phyloP scores from a whole-genome alignment of 2,329 filamentous ascomycete species.

The Aureobasidium lini region DNA sequence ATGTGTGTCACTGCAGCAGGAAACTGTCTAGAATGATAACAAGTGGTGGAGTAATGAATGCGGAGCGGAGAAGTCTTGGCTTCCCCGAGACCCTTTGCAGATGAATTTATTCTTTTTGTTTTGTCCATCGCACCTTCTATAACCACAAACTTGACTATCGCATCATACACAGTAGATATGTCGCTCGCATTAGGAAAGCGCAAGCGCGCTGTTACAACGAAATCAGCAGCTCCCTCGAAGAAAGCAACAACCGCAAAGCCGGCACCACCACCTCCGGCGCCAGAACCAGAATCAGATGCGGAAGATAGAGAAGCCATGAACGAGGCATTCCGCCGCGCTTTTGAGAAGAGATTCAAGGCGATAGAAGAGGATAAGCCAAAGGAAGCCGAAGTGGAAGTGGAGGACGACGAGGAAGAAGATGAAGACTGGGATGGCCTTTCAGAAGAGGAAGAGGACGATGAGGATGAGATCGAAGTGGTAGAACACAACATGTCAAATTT shows the following conservation, averaged over 20 bases:
- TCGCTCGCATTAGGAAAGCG: constrained; percentile 38
- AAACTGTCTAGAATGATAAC: background rate
- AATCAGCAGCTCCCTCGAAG: constrained; percentile 18
- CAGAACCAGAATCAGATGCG: constrained; percentile 22
- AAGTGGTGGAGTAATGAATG: background rate
- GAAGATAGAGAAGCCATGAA: constrained; percentile 54
- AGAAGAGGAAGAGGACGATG: constrained; percentile 27
- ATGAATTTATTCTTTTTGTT: background rate
- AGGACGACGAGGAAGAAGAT: constrained; percentile 22
- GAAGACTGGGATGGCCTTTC: constrained; percentile 14
- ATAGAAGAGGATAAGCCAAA: constrained; percentile 35
- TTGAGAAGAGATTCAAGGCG: constrained; percentile 81
- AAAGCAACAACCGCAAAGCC: constrained; percentile 3
- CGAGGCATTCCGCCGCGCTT: constrained; percentile 66
- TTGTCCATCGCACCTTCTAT: background rate
- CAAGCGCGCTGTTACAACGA: constrained; percentile 28
- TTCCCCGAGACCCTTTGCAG: constrained; percentile 5
- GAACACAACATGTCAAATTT: constrained; percentile 30
- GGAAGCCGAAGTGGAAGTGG: constrained; percentile 24
- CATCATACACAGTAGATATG: constrained; percentile 20
- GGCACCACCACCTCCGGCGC: constrained; percentile 1
- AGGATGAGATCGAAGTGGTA: constrained; percentile 36
- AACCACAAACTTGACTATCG: background rate
- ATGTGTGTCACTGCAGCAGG: background rate
- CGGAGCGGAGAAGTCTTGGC: constrained; percentile 11